Evolutionary conservation across 352 stramenopile species (phyloP).

Genomic region (Pythium sp.): DNA sequence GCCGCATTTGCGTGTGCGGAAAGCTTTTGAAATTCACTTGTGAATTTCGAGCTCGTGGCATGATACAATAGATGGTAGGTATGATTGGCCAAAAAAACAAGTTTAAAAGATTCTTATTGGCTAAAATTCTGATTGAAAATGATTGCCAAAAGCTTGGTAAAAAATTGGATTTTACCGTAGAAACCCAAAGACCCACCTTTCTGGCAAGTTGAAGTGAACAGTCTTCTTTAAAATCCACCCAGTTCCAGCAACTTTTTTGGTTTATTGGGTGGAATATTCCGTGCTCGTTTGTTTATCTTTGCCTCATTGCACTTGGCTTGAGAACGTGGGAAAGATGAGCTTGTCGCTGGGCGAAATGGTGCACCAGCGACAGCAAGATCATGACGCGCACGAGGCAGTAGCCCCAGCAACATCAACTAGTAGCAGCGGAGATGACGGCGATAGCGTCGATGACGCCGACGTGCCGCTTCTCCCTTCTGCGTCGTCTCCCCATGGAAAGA

Average conservation of each 20-base stretch:
- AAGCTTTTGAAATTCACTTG: too few relatives aligned
- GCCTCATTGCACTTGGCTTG: too few relatives aligned
- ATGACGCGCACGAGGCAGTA: neutral
- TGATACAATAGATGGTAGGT: too few relatives aligned
- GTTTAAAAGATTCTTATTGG: too few relatives aligned
- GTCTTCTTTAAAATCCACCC: neutral
- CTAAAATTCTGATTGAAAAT: too few relatives aligned
- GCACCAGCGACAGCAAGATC: neutral
- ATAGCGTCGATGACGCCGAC: neutral
- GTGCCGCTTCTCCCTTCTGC: neutral
- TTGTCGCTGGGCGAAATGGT: neutral
- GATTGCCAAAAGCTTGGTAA: too few relatives aligned
- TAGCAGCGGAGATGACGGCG: neutral
- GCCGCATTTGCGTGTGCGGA: neutral
- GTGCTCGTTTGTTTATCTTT: too few relatives aligned
- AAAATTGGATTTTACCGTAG: too few relatives aligned
- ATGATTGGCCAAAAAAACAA: too few relatives aligned
- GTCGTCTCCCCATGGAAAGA: neutral
- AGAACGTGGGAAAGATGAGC: neutral
- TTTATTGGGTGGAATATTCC: neutral
- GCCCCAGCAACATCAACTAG: neutral
- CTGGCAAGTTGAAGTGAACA: neutral
- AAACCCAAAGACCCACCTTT: too few relatives aligned
- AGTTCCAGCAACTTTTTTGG: neutral
- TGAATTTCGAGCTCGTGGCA: too few relatives aligned